Conservation (phyloP, 305 asterid species). For the Plantago coronopus region DNA sequence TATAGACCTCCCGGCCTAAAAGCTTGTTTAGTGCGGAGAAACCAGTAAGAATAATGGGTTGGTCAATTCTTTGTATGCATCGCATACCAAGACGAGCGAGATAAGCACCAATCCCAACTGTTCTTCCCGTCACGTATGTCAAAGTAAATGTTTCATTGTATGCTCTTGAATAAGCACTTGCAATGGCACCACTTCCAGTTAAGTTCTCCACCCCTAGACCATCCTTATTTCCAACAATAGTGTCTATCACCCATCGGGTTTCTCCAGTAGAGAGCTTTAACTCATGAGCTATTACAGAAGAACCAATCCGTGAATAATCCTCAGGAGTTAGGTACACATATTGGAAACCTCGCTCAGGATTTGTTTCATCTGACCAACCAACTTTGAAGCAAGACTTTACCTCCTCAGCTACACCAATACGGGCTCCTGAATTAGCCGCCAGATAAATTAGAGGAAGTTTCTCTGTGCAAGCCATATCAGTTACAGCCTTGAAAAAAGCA, state of each 20-base stretch:
- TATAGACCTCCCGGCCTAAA: constrained; percentile 93
- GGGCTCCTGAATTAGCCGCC: constrained; percentile 98
- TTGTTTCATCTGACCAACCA: constrained; percentile 91
- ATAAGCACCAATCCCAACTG: constrained; percentile 97
- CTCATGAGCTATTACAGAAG: constrained; percentile 81
- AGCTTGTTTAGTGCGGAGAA: constrained; percentile 96
- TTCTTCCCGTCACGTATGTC: constrained; percentile 91
- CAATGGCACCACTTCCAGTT: constrained; percentile 97
- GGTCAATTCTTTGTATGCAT: constrained; percentile 94
- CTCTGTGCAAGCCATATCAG: constrained; percentile 67
- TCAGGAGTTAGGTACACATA: constrained; percentile 80
- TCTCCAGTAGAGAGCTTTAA: constrained; percentile 63
- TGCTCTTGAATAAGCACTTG: constrained; percentile 93
- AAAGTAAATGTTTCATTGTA: constrained; percentile 87
- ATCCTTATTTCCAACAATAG: constrained; percentile 88
- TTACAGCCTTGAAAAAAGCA: constrained; percentile 87
- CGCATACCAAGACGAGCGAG: constrained; percentile 99
- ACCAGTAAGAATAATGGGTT: constrained; percentile 94
- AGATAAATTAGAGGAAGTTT: constrained; percentile 86
- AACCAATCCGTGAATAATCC: constrained; percentile 61
- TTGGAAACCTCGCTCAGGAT: constrained; percentile 88
- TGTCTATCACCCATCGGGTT: constrained; percentile 76
- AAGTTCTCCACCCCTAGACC: constrained; percentile 90
- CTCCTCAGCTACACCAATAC: constrained; percentile 95
- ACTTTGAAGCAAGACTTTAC: constrained; percentile 91